Percentiles rank a stretch among this genome's conserved stretches.
phyloP scores from a whole-genome alignment of 805 yeast genomes.

The Cyberlindnera xishuangbannaensis region DNA sequence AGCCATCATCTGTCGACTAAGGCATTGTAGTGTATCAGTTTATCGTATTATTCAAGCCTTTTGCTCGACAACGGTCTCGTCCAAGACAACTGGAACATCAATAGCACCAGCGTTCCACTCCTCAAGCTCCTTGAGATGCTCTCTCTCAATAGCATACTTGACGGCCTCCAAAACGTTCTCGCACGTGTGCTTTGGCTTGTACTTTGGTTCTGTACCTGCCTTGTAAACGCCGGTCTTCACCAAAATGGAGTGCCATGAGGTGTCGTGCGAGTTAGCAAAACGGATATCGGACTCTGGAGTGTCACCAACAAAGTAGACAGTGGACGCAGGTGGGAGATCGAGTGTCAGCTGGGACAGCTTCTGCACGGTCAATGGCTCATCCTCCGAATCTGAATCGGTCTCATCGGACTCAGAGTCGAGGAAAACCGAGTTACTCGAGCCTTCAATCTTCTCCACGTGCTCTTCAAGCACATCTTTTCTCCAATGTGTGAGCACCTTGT shows the following conservation, averaged over 20 bases:
- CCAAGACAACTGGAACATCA: constrained; percentile 45
- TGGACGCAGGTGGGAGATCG: constrained; percentile 75
- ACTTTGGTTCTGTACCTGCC: constrained; percentile 73
- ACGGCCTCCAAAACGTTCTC: constrained; percentile 79
- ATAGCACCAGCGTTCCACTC: constrained; percentile 65
- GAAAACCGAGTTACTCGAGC: constrained; percentile 25
- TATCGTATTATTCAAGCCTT: too few relatives aligned
- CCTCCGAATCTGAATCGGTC: constrained; percentile 27
- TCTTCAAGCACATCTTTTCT: constrained; percentile 71
- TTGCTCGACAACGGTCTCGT: constrained; percentile 28
- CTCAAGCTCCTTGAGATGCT: constrained; percentile 61
- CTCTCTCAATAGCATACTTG: constrained; percentile 76
- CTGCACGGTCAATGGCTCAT: constrained; percentile 42
- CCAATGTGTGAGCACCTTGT: constrained; percentile 72
- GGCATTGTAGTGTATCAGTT: too few relatives aligned
- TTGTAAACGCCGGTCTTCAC: constrained; percentile 86
- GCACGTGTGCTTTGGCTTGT: constrained; percentile 69
- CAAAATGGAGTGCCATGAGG: constrained; percentile 77
- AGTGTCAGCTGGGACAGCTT: constrained; percentile 38
- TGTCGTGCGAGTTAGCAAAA: constrained; percentile 82
- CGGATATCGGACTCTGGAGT: constrained; percentile 86
- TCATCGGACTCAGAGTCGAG: constrained; percentile 24
- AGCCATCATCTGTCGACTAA: too few relatives aligned
- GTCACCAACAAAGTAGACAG: constrained; percentile 86
- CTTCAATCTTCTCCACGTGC: constrained; percentile 51